Evolutionary conservation across 2,329 filamentous ascomycete genomes (phyloP).

Genomic region (Xylariales sp.): DNA sequence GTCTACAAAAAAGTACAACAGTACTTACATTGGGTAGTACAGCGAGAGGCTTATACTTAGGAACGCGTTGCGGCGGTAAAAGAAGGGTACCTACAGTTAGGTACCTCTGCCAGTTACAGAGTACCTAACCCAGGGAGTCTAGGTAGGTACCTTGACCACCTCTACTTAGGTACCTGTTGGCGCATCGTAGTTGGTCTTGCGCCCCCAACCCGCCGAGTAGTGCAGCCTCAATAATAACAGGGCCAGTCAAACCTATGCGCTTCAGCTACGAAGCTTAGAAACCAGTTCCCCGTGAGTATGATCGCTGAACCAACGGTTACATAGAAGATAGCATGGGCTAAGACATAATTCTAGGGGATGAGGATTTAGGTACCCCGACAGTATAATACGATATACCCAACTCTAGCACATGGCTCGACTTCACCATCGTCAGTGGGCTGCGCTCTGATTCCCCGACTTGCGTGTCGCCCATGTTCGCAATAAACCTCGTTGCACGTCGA

Average conservation of each 20-base stretch:
- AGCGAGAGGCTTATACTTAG: too few species aligned
- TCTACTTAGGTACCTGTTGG: neutral
- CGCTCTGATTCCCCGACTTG: slow-evolving; percentile 23
- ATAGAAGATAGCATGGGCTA: neutral
- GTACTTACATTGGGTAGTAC: too few species aligned
- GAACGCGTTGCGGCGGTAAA: too few species aligned
- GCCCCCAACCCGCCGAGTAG: neutral
- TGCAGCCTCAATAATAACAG: slow-evolving; percentile 1
- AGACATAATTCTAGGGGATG: slow-evolving; percentile 8
- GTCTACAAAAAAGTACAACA: too few species aligned
- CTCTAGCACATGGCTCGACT: slow-evolving; percentile 20
- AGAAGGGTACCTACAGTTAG: too few species aligned
- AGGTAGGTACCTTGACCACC: neutral
- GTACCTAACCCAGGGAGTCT: too few species aligned
- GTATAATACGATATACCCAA: neutral
- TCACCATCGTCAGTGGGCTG: slow-evolving; percentile 25
- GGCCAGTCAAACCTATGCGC: slow-evolving; percentile 8
- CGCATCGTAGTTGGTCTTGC: neutral
- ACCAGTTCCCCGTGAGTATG: neutral
- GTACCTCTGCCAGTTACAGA: too few species aligned
- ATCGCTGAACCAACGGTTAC: neutral
- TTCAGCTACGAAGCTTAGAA: neutral
- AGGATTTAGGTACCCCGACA: slow-evolving; percentile 2
- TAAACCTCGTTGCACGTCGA: slow-evolving; percentile 26
- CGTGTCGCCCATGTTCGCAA: slow-evolving; percentile 39